phyloP scores from a whole-genome alignment of 441 rosid species.

The Euphorbia celastroides region DNA sequence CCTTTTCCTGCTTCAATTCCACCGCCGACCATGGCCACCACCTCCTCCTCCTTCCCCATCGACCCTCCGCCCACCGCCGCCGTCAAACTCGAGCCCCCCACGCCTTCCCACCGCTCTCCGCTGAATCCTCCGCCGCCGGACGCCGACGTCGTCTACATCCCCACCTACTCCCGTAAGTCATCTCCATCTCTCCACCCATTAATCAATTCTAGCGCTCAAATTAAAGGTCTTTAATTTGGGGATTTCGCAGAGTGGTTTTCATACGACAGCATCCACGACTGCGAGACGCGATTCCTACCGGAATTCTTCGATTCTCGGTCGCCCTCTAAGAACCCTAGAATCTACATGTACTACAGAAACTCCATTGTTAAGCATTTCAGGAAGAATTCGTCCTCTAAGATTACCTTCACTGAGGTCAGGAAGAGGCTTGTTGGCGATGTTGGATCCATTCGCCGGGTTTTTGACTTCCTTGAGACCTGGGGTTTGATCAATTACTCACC shows the following conservation, averaged over 20 bases:
- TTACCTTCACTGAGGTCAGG: conserved; percentile 79
- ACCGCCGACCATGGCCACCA: background rate
- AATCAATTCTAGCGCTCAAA: background rate
- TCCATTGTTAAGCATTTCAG: conserved; percentile 51
- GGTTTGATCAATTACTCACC: conserved; percentile 49
- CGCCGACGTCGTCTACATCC: conserved; percentile 43
- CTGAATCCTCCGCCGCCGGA: conserved; percentile 36
- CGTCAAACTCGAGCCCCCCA: conserved; percentile 27
- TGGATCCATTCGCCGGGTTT: conserved; percentile 63
- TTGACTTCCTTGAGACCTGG: conserved; percentile 87
- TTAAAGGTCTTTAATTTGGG: background rate
- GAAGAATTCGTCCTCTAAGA: conserved; percentile 25
- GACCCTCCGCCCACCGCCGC: conserved; percentile 10
- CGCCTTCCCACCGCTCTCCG: conserved; percentile 22
- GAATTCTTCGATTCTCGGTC: conserved; percentile 67
- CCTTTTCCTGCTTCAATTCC: background rate
- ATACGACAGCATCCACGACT: conserved; percentile 48
- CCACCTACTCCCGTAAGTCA: conserved; percentile 82
- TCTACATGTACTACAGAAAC: conserved; percentile 65
- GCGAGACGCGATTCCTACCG: conserved; percentile 69
- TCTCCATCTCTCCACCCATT: background rate
- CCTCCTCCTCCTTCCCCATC: background rate
- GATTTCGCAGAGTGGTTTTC: conserved; percentile 79
- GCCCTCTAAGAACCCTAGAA: conserved; percentile 51
- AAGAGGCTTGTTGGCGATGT: conserved; percentile 76